Base-by-base conservation (phyloP, 352 stramenopile genomes). In the Lagenidium sp. region DNA sequence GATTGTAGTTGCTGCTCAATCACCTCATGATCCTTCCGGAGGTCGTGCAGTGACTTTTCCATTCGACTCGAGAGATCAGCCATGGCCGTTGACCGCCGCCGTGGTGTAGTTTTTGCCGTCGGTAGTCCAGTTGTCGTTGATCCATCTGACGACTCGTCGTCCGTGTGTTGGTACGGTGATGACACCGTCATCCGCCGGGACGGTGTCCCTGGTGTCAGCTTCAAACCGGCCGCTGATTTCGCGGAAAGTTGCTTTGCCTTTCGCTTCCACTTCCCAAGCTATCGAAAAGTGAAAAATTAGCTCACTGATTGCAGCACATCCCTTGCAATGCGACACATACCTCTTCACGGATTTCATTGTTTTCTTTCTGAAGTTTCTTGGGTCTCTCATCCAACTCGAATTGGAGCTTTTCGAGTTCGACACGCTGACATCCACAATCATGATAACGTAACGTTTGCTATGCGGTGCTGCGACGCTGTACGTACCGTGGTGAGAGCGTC, bases 241-340 rank as follows among this genome's bases (percentile, higher is more conserved):
- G 78, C n/a, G n/a, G n/a, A n/a, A n/a, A n/a, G n/a, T n/a, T n/a
- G 44, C 47, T 85, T 88, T 10, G 73, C 73, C 53, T 85, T 85
- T 12, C 71, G 63, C 44, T 84, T 89, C 73, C 73, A 89, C 32
- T 78, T 81, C 15, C 55, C 59, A 31, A 59, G 51, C 50, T 56
- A 4, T 16, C 31, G 22, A 16, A 1, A 59, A 18, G 47, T 36
- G 28, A 23, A 49, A 6, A 23, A 19, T 8, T 16, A 16, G 29
- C 2, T 18, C 22, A 6, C 13, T 41, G 10, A 18, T 21, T 26
- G 11, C n/a, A 3, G 2, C 24, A 8, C 4, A 8, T 23, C 1
- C 21, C 23, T 23, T 16, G 10, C 31, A 2, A 11, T 34, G 7
- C 12, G 43, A n/a, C n/a, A n/a, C 45, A 30, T 57, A 83, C 70